Evolutionary conservation across 2,329 filamentous ascomycete species (phyloP), one percentile per base, ranked within the genome.

Genomic region (Phaeosphaeriaceae sp.): DNA sequence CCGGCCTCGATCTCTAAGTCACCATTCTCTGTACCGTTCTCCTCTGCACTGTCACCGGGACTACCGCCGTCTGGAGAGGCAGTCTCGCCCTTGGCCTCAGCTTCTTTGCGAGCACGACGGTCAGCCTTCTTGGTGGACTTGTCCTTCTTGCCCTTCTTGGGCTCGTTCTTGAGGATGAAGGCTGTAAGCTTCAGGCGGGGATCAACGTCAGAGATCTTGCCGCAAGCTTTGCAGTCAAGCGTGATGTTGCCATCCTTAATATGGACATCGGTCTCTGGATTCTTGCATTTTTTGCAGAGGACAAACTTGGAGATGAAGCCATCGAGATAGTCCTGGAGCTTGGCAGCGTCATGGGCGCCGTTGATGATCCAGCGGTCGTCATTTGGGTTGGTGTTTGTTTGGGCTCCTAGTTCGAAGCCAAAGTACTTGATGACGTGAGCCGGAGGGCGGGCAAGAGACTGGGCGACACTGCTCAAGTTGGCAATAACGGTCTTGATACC

Each of bases 341-440:
- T 97, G 76, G 83, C 80, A 56, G 93, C 87, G 64, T 99, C 94
- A 74, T 99, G 94, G 63, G 93, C 91, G 74, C 94, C 94, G 79
- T 99, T 99, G 85, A 99, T 97, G 80, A 99, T 99, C 93, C 94
- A 99, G 74, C 94, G 94, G 75, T 99, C 94, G 75, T 97, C 93
- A 68, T 91, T 87, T 61, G 94, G 93, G 74, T 97, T 94, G 66
- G 92, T 92, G 80, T 97, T 97, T 81, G 94, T 97, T 82, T 97
- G 94, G 67, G 94, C 94, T 74, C 94, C 94, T 50, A 99, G 87
- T 80, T 99, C 94, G 76, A 99, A 97, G 67, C 94, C 94, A 72
- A 99, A 99, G 82, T 96, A 99, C 82, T 99, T 99, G 87, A 99
- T 97, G 74, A 99, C 85, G 76, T 97, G 96, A 71, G 90, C 83